Conservation (phyloP, 176 grass and related monocot species). For the Themeda triandra region DNA sequence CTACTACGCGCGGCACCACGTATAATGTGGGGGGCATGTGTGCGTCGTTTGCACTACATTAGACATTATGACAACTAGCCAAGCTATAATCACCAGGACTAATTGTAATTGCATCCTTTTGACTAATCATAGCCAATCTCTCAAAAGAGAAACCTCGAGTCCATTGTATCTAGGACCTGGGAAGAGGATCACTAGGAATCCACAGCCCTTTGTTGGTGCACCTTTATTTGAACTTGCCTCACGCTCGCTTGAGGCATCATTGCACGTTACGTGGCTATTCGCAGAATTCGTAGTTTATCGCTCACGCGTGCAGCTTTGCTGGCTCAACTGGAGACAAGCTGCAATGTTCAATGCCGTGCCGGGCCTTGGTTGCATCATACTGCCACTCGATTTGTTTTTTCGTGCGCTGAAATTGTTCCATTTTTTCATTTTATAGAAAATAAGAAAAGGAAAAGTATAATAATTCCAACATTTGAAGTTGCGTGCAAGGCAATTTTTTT, state of each 20-base stretch:
- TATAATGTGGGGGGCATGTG: not conserved
- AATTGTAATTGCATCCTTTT: not conserved
- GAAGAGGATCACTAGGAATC: not conserved
- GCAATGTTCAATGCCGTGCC: not conserved
- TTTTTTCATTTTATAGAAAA: not conserved
- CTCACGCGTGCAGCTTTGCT: conserved; percentile 23
- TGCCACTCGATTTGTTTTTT: not conserved
- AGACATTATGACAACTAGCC: not conserved
- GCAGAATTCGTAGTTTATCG: not conserved
- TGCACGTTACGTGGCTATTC: not conserved
- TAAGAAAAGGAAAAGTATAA: not conserved
- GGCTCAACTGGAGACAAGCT: not conserved
- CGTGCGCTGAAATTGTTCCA: not conserved
- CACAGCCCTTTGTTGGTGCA: not conserved
- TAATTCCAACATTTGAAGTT: not conserved
- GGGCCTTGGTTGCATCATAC: not conserved
- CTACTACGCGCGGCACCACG: not conserved
- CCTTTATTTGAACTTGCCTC: not conserved
- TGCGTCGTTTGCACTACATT: not conserved
- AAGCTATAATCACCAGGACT: not conserved
- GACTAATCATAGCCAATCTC: not conserved
- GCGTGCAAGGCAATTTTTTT: not conserved
- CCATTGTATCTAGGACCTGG: not conserved
- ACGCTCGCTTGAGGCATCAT: conserved; percentile 1
- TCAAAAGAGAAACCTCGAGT: not conserved